Base-by-base conservation (phyloP, 1,139 yeast genomes). In the Scheffersomyces quercinus region DNA sequence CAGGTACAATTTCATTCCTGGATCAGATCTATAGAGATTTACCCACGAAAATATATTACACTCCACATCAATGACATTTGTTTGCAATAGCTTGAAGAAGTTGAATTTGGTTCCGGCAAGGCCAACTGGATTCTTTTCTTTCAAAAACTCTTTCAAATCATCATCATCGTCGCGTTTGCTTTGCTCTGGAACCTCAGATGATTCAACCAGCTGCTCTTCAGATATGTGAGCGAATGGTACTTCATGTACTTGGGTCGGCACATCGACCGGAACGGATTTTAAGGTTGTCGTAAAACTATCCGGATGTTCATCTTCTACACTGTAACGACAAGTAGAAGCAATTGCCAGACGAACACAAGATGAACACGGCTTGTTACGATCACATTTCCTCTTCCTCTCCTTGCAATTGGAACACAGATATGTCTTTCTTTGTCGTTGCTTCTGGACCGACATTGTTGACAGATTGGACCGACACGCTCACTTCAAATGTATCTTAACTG, bases 341-440 rank as follows among this genome's bases (percentile, higher is more conserved):
- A 31, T 31, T 8, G n/a, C 34, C 34, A 31, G 34, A 7, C 34
- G 14, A 9, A 31, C 34, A 31, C 34, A 31, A n/a, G 34, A 31
- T 8, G 34, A 31, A 12, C 34, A 31, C 4, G 34, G 34, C 15
- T 31, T 31, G 11, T 12, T 16, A 3, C 34, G 14, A 11, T 31
- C 34, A 31, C 34, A 31, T 16, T 31, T 31, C 5, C 34, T 14
- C 15, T 31, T 31, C 11, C 15, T 31, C 11, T 31, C 34, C 15
- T 16, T 31, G 34, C 34, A 31, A 31, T 31, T 31, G 34, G 15
- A 13, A 10, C 34, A 31, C 34, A 31, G 34, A 31, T 31, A 31
- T 16, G 34, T 13, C 16, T 31, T 31, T 12, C 34, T 31, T 16
- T 31, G 34, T 12, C 34, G 26, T 20, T 20, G 26, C 7, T 20